Conservation (phyloP, 2,329 filamentous ascomycete species). For the Fusarium globosum region DNA sequence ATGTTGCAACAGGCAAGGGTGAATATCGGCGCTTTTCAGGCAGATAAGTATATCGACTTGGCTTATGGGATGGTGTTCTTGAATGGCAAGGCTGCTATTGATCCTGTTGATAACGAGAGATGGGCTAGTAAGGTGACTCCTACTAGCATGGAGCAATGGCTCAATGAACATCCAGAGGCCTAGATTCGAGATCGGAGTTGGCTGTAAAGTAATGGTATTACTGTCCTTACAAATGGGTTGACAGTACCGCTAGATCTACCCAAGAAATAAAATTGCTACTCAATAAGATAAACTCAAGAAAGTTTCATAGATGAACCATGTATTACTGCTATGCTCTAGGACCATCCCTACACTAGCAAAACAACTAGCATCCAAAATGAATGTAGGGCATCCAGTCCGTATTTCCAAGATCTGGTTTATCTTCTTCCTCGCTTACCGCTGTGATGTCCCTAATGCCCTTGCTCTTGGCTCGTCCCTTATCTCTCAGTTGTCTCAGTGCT, state of each 20-base stretch:
- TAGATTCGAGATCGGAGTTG: fast-evolving
- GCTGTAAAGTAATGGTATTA: neutral
- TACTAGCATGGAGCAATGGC: neutral
- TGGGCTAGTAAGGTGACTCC: neutral
- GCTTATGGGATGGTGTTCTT: neutral
- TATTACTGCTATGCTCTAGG: fast-evolving
- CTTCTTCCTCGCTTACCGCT: neutral
- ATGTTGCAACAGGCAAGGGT: neutral
- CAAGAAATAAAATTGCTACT: no score
- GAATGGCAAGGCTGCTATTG: neutral
- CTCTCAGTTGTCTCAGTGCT: neutral
- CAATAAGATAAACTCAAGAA: neutral
- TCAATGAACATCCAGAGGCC: neutral
- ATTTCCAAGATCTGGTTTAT: neutral
- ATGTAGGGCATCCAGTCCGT: neutral
- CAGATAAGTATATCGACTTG: conserved; percentile 9
- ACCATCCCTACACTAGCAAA: fast-evolving
- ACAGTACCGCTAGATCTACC: no score
- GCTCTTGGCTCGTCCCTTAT: neutral
- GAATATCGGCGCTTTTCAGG: neutral
- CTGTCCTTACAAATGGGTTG: neutral
- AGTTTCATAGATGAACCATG: no score
- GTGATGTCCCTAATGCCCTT: neutral
- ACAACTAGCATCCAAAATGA: neutral
- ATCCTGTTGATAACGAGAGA: neutral